Percentiles rank a stretch among this genome's conserved stretches.
Evolutionary conservation across 192 early-diverging fungal genomes (phyloP).

Genomic region (Irineochytrium annulatum): DNA sequence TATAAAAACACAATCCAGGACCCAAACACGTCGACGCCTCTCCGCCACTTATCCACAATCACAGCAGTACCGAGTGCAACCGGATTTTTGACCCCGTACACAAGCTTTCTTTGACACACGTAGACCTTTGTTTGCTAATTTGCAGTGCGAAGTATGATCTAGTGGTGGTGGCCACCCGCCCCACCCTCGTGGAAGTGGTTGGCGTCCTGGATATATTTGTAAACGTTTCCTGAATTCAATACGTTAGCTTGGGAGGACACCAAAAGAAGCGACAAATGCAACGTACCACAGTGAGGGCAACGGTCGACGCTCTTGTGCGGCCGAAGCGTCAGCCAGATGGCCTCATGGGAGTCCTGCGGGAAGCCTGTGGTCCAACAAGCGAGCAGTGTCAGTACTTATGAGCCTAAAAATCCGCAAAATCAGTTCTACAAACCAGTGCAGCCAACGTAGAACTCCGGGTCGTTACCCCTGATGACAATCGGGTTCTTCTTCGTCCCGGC

Average conservation of each 20-base stretch:
- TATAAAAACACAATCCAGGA: too few relatives aligned
- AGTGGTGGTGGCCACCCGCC: too few relatives aligned
- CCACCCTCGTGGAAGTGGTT: slow-evolving; percentile 24
- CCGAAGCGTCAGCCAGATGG: slow-evolving; percentile 85
- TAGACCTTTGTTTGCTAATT: too few relatives aligned
- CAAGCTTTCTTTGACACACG: too few relatives aligned
- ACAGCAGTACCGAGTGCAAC: too few relatives aligned
- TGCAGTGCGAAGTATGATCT: too few relatives aligned
- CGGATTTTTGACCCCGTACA: too few relatives aligned
- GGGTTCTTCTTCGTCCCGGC: slow-evolving; percentile 81
- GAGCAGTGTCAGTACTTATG: neutral
- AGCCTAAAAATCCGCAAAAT: neutral
- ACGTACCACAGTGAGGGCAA: slow-evolving; percentile 89
- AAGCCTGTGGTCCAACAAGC: slow-evolving; percentile 57
- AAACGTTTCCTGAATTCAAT: slow-evolving; percentile 18
- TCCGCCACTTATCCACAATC: too few relatives aligned
- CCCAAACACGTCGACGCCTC: too few relatives aligned
- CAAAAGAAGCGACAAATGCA: neutral
- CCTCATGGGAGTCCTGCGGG: slow-evolving; percentile 89
- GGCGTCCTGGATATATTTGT: slow-evolving; percentile 27
- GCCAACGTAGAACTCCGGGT: slow-evolving; percentile 80
- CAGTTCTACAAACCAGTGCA: slow-evolving; percentile 74
- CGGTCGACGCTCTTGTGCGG: slow-evolving; percentile 78
- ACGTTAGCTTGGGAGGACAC: neutral
- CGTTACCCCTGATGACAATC: slow-evolving; percentile 76